These are phyloP conservation scores for Eucalyptus virginea DNA, from an alignment of 345 rosid genomes.

Conservation along the genomic window DNA sequence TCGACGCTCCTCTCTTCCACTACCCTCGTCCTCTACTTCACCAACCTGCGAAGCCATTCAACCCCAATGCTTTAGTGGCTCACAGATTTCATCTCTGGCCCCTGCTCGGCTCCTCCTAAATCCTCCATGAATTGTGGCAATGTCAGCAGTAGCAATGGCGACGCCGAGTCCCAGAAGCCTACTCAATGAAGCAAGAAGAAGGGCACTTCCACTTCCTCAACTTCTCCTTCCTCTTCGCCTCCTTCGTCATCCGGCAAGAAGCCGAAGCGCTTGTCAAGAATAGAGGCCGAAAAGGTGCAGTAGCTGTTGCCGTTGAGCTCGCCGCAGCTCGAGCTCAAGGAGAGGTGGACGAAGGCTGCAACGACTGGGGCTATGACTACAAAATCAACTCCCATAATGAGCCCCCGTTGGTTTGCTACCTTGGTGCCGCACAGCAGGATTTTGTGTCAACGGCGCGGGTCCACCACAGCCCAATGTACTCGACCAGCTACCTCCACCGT, in stretches of 20 bases:
- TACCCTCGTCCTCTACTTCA: background rate
- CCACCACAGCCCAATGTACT: background rate
- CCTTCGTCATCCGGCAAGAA: background rate
- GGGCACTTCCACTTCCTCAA: background rate
- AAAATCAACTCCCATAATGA: background rate
- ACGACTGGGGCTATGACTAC: background rate
- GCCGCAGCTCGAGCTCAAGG: background rate
- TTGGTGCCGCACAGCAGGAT: background rate
- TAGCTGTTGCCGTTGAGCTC: background rate
- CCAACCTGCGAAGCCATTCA: background rate
- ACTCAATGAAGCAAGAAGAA: background rate
- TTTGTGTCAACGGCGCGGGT: background rate
- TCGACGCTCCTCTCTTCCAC: background rate
- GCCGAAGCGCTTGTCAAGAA: background rate
- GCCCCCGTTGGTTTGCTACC: background rate
- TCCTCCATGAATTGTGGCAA: background rate
- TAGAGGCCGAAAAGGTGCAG: background rate
- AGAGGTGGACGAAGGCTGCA: background rate
- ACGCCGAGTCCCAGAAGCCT: background rate
- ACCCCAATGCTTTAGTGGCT: background rate
- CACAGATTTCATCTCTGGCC: background rate
- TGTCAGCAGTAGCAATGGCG: background rate
- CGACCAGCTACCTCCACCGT: background rate
- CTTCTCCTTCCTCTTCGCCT: background rate
- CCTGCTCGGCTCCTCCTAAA: background rate